Percentiles rank a stretch among this genome's conserved stretches.
Evolutionary conservation across 192 early-diverging fungal genomes (phyloP).

Genomic region (Phycomyces nitens): DNA sequence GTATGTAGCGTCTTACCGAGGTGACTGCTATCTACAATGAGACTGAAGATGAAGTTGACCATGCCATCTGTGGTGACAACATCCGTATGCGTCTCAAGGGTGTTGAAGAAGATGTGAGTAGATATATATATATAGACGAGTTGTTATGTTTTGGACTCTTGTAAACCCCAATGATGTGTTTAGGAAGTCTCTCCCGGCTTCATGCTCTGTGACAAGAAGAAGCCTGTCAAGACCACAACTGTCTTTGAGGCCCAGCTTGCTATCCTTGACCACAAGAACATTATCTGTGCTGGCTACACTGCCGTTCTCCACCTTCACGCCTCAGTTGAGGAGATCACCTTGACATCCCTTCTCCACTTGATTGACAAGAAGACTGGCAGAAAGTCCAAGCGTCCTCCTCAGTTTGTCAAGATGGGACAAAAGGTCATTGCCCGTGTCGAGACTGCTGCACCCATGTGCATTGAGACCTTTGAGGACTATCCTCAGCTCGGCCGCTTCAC

Average conservation of each 20-base stretch:
- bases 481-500: slow-evolving; percentile 96
- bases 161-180: too few relatives aligned
- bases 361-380: slow-evolving; percentile 93
- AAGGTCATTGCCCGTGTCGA: slow-evolving; percentile 85
- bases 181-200: slow-evolving; percentile 82
- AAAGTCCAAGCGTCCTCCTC: slow-evolving; percentile 82
- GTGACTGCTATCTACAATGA: slow-evolving; percentile 82
- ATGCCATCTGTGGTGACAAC: slow-evolving; percentile 88
- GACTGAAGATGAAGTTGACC: slow-evolving; percentile 70
- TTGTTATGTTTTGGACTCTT: too few relatives aligned
- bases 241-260: slow-evolving; percentile 84
- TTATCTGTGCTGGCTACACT: slow-evolving; percentile 93
- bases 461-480: slow-evolving; percentile 84
- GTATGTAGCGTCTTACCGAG: slow-evolving; percentile 49
- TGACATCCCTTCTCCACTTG: slow-evolving; percentile 79
- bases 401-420: slow-evolving; percentile 93
- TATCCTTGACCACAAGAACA: slow-evolving; percentile 92
- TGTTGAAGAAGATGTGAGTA: slow-evolving; percentile 85
- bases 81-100: slow-evolving; percentile 84
- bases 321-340: slow-evolving; percentile 81
- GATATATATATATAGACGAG: too few relatives aligned
- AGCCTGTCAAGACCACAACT: slow-evolving; percentile 75
- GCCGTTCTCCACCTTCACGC: slow-evolving; percentile 92
- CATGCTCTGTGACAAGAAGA: slow-evolving; percentile 76
- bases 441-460: slow-evolving; percentile 69